Evolutionary conservation across 768 basidiomycete species (phyloP), one percentile per base, ranked within the genome.

Genomic region (Russula abietina): DNA sequence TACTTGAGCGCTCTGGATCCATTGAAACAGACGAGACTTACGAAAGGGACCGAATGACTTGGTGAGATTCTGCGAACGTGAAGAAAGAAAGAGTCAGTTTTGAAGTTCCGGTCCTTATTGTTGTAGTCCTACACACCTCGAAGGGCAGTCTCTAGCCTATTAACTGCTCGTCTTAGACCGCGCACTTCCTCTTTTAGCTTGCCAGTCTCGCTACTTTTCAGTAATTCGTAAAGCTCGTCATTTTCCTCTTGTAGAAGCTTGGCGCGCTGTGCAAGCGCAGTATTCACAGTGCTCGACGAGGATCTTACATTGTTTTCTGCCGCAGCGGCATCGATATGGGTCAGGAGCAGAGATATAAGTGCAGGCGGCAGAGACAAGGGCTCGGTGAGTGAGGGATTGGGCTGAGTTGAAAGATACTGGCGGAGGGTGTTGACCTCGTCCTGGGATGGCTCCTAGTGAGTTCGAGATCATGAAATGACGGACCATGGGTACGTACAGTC

Each of bases 181-280:
- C 83, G 81, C 12, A 88, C 88, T 71, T 93, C 89, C 70, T 92
- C 91, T 71, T 91, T 91, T 65, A 93, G 71, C 71, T 82, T 85
- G 5, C 90, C 91, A 0, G 88, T 88, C 73, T 93, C 91, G 45
- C 87, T 83, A 28, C 77, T 77, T 71, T 83, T 87, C 59, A 93
- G 74, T 11, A 93, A 75, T 54, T 85, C 82, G 71, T 93, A 93
- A 19, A 93, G 73, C 66, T 93, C 91, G 67, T 93, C 90, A 63
- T 93, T 93, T 73, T 93, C 91, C 60, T 91, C 87, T 71, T 93
- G 91, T 11, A 93, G 76, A 19, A 86, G 73, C 53, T 83, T 83
- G 30, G 83, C 81, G 52, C 89, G 80, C 69, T 92, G 90, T 0
- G 83, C 87, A 61, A 93, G 79, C 0, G 91, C 91, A n/a, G 84